Base-by-base conservation (phyloP, 2,329 filamentous ascomycete species). In the Cryphonectria nitschkei region DNA sequence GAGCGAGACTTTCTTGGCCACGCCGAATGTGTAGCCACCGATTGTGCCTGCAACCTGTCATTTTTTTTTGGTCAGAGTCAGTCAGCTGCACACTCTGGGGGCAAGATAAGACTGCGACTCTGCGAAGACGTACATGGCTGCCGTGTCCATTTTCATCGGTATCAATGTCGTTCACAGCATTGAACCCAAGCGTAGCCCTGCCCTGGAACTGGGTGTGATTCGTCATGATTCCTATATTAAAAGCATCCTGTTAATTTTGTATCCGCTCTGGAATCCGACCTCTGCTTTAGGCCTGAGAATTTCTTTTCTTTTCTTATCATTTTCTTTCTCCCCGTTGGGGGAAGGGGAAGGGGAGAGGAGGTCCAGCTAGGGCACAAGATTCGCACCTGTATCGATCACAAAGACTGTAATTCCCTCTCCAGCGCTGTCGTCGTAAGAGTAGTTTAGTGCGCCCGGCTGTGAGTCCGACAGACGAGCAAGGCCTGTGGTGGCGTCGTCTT, bases 121-220 rank as follows among this genome's bases (percentile, higher is more conserved):
- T 39, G 37, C 37, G n/a, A 26, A 37, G 2, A 43, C 61, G 7
- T 32, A 64, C 88, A 80, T 91, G 90, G 69, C 84, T 89, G 56
- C 89, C 89, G 79, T 91, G 89, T 16, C 89, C 89, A 75, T 90
- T 88, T 74, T 86, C 82, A 68, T 90, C 88, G 4, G 82, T 83
- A 76, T 88, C 82, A 54, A 79, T 77, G 67, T 76, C 74, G 79
- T 86, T 81, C 65, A 87, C 79, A 70, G 86, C 85, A 80, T 88
- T 89, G 75, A 82, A 84, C 26, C 79, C 87, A 71, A 85, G 84
- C 13, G 77, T 82, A 26, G 88, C 88, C 70, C 88, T 86, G 65
- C 85, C 86, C 77, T 85, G 81, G 74, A 87, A 90, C 76, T 89
- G 85, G 60, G 77, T 75, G 79, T 92, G 90, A 7, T 83, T 82